phyloP scores from a whole-genome alignment of 2,329 filamentous ascomycete species.

The Grosmannia huntii region DNA sequence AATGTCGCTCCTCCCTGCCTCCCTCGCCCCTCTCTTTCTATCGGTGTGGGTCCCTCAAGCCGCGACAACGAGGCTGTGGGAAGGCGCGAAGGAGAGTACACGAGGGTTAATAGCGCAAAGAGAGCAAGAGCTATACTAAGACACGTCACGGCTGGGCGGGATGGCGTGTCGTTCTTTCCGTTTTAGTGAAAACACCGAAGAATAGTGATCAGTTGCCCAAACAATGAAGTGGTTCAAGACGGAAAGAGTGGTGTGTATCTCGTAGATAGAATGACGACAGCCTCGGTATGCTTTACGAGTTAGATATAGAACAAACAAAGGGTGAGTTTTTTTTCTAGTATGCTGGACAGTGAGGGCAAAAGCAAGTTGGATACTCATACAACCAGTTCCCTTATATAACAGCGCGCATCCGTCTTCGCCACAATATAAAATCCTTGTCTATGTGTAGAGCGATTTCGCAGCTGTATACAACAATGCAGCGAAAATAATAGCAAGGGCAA shows the following conservation, averaged over 20 bases:
- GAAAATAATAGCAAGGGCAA: background rate
- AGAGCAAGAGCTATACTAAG: background rate
- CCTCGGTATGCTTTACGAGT: background rate
- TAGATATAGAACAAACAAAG: background rate
- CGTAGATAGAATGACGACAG: background rate
- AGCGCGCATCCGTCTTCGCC: constrained; percentile 4
- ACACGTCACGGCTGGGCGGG: constrained; percentile 7
- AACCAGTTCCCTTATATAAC: background rate
- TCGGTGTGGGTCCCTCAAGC: background rate
- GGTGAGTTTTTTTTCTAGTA: background rate
- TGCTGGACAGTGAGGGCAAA: background rate
- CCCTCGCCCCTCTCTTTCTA: background rate
- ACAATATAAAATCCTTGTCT: background rate
- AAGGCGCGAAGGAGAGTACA: background rate
- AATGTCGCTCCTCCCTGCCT: background rate
- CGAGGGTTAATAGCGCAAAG: background rate
- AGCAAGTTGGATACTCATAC: background rate
- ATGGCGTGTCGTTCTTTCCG: constrained; percentile 7
- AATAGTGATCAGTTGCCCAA: background rate
- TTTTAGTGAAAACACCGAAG: background rate
- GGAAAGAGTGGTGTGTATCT: background rate
- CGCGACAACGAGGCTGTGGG: background rate
- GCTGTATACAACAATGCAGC: background rate
- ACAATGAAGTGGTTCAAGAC: background rate
- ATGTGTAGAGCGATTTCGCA: constrained; percentile 1